Evolutionary conservation across 2,329 filamentous ascomycete genomes (phyloP), one percentile per base, ranked within the genome.

Genomic region (Diaporthe citri): DNA sequence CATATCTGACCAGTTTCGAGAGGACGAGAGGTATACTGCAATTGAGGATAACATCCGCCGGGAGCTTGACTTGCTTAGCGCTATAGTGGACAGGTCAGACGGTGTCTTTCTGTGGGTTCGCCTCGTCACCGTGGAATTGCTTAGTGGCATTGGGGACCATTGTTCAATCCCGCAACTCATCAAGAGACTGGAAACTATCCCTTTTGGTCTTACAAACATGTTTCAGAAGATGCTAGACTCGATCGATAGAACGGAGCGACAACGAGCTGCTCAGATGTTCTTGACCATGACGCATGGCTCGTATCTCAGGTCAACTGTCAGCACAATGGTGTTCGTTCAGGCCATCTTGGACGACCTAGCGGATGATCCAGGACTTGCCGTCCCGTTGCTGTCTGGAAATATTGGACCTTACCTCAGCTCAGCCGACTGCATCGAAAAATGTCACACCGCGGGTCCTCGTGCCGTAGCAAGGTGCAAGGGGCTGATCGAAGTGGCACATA

Each of bases 51-150:
- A 72, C 8, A 48, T 15, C 8, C 3, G 7, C 10, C n/a, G 8
- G 1, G 36, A 59, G 55, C 17, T 13, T 13, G 41, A 57, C 20
- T 22, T 72, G 10, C 22, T 72, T 4, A 8, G n/a, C 2, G 17
- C 36, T 1, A 52, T 72, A 17, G 56, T 72, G 20, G 25, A 64
- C 5, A 52, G 56, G 43, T 25, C 70, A 4, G 70, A 72, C 2
- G 70, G 70, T n/a, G 41, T 72, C 2, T 72, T 72, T 15, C 43
- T 72, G 12, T 72, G 70, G 56, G 56, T 52, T 22, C 17, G 56
- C 2, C 17, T 72, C 13, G 70, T 64, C 43, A 72, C 70, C 7
- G 13, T n/a, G 17, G 43, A 48, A 9, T 15, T 72, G 17, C 41
- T 72, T 3, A 72, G 48, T 25, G 56, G 52, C n/a, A 72, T 72